These are phyloP conservation scores for Podila horticola DNA, from an alignment of 192 early-diverging fungal species.

Conservation along the genomic window DNA sequence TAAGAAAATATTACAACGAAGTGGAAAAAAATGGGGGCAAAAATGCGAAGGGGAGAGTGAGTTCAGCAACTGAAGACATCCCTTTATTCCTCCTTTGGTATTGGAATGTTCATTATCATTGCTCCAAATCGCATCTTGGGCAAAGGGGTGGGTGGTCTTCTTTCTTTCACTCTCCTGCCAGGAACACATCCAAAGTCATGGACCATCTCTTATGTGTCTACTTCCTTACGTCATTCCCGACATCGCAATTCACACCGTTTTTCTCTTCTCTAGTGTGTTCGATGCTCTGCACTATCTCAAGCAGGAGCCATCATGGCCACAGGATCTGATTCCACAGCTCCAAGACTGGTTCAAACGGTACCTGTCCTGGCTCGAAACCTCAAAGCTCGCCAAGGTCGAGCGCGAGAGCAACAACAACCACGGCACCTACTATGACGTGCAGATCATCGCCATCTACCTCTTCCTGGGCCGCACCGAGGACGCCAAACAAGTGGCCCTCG, in stretches of 20 bases:
- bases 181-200: too few relatives aligned
- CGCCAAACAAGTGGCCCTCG: conserved; percentile 23
- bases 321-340: conserved; percentile 40
- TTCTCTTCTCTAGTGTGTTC: conserved; percentile 18
- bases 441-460: conserved; percentile 57
- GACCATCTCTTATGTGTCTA: too few relatives aligned
- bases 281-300: conserved; percentile 50
- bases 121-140: too few relatives aligned
- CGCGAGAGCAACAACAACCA: conserved; percentile 59
- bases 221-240: conserved; percentile 9
- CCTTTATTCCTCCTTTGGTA: too few relatives aligned
- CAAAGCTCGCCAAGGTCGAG: conserved; percentile 44
- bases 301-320: conserved; percentile 39
- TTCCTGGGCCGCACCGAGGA: conserved; percentile 54
- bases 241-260: background rate
- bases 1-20: background rate
- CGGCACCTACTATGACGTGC: conserved; percentile 69
- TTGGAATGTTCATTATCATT: too few relatives aligned
- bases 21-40: too few relatives aligned
- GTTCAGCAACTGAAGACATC: too few relatives aligned
- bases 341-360: conserved; percentile 55
- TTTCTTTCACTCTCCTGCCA: too few relatives aligned
- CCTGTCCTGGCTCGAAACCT: conserved; percentile 52
- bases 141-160: too few relatives aligned
- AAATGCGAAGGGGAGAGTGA: too few relatives aligned